These are phyloP conservation scores for Botrytis pseudocinerea DNA, from an alignment of 2,329 filamentous ascomycete species.

Conservation along the genomic window DNA sequence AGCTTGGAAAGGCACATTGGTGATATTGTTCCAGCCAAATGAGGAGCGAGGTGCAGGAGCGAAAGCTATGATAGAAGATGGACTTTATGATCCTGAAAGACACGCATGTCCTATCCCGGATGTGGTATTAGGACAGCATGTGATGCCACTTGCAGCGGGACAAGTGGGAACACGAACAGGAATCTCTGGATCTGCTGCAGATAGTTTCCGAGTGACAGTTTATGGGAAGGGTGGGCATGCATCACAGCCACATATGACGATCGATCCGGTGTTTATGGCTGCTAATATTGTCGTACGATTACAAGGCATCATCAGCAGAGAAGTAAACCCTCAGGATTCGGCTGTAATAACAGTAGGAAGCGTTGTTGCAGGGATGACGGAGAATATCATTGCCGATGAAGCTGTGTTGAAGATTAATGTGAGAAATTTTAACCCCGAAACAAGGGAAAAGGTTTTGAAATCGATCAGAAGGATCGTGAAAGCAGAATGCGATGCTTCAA, in stretches of 20 bases:
- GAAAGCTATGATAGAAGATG: slow-evolving; percentile 61
- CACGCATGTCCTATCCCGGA: slow-evolving; percentile 55
- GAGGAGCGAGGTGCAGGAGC: slow-evolving; percentile 62
- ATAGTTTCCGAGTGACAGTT: slow-evolving; percentile 43
- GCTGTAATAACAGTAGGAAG: slow-evolving; percentile 49
- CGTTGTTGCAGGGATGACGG: slow-evolving; percentile 46
- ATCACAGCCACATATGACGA: slow-evolving; percentile 44
- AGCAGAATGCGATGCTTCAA: slow-evolving; percentile 50
- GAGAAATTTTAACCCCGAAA: slow-evolving; percentile 41
- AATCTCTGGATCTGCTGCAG: slow-evolving; percentile 41
- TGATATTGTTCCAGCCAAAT: slow-evolving; percentile 66
- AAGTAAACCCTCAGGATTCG: slow-evolving; percentile 44
- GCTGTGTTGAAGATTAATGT: slow-evolving; percentile 47
- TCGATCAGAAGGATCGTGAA: slow-evolving; percentile 50
- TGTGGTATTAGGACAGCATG: slow-evolving; percentile 56
- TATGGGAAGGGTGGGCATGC: slow-evolving; percentile 50
- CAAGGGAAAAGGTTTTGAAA: slow-evolving; percentile 42
- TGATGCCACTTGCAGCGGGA: slow-evolving; percentile 46
- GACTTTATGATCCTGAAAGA: slow-evolving; percentile 48
- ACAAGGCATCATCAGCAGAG: slow-evolving; percentile 45
- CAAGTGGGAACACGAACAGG: slow-evolving; percentile 42
- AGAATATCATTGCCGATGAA: slow-evolving; percentile 49
- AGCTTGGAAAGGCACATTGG: slow-evolving; percentile 62
- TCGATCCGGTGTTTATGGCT: slow-evolving; percentile 52
- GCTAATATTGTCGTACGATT: slow-evolving; percentile 45